Conservation (phyloP, 192 early-diverging fungal genomes). For the Gonapodya prolifera region DNA sequence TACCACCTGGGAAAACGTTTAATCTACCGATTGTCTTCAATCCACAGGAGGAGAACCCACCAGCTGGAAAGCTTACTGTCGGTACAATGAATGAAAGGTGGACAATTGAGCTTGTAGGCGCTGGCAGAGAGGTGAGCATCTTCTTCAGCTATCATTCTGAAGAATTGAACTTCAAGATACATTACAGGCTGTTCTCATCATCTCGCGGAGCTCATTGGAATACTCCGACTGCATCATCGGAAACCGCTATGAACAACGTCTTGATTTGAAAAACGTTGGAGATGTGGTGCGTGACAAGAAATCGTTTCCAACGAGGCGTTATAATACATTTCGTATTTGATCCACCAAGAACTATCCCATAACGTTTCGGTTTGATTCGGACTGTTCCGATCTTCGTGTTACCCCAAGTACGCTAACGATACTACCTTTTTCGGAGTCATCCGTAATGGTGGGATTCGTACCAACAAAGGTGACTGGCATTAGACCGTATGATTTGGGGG, state of each 20-base stretch:
- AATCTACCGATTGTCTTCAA: constrained; percentile 50
- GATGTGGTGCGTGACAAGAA: constrained; percentile 29
- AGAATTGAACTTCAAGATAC: too few relatives aligned
- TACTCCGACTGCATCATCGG: constrained; percentile 52
- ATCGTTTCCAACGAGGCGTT: too few relatives aligned
- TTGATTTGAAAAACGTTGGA: constrained; percentile 50
- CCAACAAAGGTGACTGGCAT: constrained; percentile 17
- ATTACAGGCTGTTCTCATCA: constrained; percentile 44
- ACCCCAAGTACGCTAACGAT: constrained; percentile 38
- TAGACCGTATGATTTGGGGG: too few relatives aligned
- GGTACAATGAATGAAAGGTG: constrained; percentile 35
- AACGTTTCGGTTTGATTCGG: constrained; percentile 36
- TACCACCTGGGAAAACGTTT: constrained; percentile 39
- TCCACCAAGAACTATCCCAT: constrained; percentile 42
- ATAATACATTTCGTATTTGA: too few relatives aligned
- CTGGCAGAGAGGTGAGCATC: constrained; percentile 26
- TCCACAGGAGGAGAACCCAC: constrained; percentile 46
- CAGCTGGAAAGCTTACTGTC: constrained; percentile 33
- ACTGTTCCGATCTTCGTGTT: constrained; percentile 37
- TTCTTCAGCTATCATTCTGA: too few relatives aligned
- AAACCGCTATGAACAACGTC: constrained; percentile 49
- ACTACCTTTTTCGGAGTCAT: constrained; percentile 38
- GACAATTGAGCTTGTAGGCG: constrained; percentile 48
- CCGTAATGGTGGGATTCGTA: constrained; percentile 33
- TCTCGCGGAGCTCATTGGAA: constrained; percentile 40